These are phyloP conservation scores for Haematococcus sp. DNA, from an alignment of 139 green algal species.

Conservation along the genomic window DNA sequence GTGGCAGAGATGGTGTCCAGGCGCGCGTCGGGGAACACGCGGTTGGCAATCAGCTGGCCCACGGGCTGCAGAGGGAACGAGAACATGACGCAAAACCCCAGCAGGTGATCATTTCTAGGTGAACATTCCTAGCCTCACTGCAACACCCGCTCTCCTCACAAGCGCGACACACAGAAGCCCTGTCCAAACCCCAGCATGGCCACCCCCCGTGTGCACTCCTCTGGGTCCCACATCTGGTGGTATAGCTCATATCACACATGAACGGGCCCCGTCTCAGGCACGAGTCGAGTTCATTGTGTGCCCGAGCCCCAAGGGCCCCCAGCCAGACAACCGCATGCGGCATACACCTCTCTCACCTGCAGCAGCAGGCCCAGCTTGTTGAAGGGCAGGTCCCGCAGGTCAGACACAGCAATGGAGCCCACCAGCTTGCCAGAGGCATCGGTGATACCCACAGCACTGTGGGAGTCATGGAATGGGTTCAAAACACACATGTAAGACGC, in stretches of 20 bases:
- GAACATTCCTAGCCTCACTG: not conserved
- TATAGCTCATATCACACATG: too few relatives aligned
- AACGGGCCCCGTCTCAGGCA: too few relatives aligned
- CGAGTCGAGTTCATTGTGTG: too few relatives aligned
- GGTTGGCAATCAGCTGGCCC: not conserved
- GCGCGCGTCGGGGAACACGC: slow-evolving; percentile 21
- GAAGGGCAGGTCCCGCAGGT: slow-evolving; percentile 38
- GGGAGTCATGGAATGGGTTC: too few relatives aligned
- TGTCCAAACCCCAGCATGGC: not conserved
- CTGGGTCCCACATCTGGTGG: too few relatives aligned
- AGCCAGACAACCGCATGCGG: slow-evolving; percentile 4
- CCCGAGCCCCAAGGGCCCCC: too few relatives aligned
- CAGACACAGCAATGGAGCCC: slow-evolving; percentile 56
- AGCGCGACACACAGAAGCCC: not conserved
- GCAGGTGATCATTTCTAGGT: too few relatives aligned
- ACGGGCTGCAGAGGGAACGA: too few relatives aligned
- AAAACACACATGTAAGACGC: too few relatives aligned
- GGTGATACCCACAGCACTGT: slow-evolving; percentile 25
- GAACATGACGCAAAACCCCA: too few relatives aligned
- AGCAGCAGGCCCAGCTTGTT: slow-evolving; percentile 26
- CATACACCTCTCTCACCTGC: not conserved
- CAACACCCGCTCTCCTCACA: not conserved
- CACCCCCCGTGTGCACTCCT: not conserved
- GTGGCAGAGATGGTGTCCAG: slow-evolving; percentile 22
- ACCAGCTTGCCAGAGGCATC: slow-evolving; percentile 22